Evolutionary conservation across 2,329 filamentous ascomycete genomes (phyloP), one percentile per base, ranked within the genome.

Genomic region (Colletotrichum orchidophilum): DNA sequence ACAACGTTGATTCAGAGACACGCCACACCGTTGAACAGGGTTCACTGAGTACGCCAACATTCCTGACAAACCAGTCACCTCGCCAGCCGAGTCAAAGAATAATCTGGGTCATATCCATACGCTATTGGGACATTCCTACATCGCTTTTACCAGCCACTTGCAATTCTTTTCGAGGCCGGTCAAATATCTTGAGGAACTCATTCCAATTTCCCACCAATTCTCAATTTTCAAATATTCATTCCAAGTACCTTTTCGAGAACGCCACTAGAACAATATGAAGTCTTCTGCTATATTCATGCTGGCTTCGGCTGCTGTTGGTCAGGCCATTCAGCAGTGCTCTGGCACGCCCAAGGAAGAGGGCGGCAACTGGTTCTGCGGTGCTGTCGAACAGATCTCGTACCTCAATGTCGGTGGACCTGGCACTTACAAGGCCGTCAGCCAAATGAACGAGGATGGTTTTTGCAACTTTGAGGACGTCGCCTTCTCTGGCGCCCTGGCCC

Each of bases 331-430:
- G 64, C 78, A 82, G 73, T 84, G 82, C 74, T 77, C 77, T 5
- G 81, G 80, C 39, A 77, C 39, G 6, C 75, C 79, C 31, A 73
- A 76, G 59, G 69, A 83, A 7, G 83, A 84, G 71, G 78, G 77
- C 29, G 88, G 89, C 72, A 94, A 93, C 80, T 91, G 82, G 83
- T 94, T 91, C 82, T 93, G 91, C 80, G 85, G 89, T 67, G 77
- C 86, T 49, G 91, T 94, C 68, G 81, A 87, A 68, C 87, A 90
- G 59, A 91, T 95, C 80, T 87, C 88, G n/a, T 72, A 94, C 80
- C 81, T 81, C 70, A 88, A 89, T 66, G 86, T 94, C 75, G 88
- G 87, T 33, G 83, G 84, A 59, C 75, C 85, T 53, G 92, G 92
- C 49, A 83, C 82, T 54, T 95, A 94, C 83, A 86, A 92, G 70